phyloP scores from a whole-genome alignment of 2,329 filamentous ascomycete species.

The Cryphonectria japonica region DNA sequence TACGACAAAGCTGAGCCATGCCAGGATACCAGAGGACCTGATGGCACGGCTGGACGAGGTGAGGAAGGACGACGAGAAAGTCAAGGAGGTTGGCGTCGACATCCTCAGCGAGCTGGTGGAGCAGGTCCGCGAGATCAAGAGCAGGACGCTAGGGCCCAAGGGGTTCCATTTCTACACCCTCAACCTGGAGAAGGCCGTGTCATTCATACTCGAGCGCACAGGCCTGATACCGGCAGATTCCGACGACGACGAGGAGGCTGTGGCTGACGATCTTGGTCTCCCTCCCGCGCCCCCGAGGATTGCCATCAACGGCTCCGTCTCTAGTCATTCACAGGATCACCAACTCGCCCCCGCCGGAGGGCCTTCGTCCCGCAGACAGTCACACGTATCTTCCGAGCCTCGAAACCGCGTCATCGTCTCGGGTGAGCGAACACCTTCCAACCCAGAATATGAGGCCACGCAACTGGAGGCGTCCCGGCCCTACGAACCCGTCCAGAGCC shows the following conservation, averaged over 20 bases:
- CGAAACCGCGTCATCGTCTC: conserved; percentile 87
- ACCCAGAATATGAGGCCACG: conserved; percentile 71
- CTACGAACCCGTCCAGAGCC: conserved; percentile 71
- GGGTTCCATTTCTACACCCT: conserved; percentile 98
- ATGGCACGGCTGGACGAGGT: conserved; percentile 72
- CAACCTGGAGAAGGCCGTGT: conserved; percentile 94
- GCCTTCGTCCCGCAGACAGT: conserved; percentile 62
- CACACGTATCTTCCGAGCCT: conserved; percentile 81
- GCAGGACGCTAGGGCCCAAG: conserved; percentile 60
- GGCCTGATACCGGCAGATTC: conserved; percentile 71
- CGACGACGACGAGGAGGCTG: conserved; percentile 54
- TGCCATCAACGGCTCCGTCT: conserved; percentile 53
- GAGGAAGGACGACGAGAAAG: conserved; percentile 78
- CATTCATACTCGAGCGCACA: conserved; percentile 86
- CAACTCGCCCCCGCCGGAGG: conserved; percentile 12
- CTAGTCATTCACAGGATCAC: conserved; percentile 38
- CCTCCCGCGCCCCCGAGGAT: conserved; percentile 50
- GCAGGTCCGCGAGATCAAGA: conserved; percentile 68
- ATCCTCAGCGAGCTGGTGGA: conserved; percentile 85
- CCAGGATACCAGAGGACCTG: conserved; percentile 73
- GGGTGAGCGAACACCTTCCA: conserved; percentile 56
- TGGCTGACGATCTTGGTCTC: conserved; percentile 49
- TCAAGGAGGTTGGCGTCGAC: conserved; percentile 79
- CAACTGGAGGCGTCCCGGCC: conserved; percentile 80
- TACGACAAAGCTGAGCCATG: conserved; percentile 93